These are phyloP conservation scores for Candida tetrigidarum DNA, from an alignment of 1,139 yeast genomes.

Conservation along the genomic window DNA sequence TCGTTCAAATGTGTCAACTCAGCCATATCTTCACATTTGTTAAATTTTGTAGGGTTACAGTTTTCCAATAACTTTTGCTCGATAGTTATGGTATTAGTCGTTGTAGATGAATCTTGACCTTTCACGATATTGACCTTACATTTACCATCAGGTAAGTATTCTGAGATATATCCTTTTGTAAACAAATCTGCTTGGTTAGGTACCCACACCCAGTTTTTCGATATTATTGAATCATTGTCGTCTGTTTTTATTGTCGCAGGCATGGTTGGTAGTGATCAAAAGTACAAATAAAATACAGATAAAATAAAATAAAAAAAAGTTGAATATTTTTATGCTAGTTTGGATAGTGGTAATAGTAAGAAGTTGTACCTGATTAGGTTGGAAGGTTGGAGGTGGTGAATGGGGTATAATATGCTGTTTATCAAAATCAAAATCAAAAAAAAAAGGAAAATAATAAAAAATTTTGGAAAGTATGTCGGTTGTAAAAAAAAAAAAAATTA, in stretches of 20 bases:
- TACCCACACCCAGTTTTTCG: constrained; percentile 22
- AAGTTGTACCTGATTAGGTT: too few relatives aligned
- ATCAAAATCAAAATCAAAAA: too few relatives aligned
- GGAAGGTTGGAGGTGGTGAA: too few relatives aligned
- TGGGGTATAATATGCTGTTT: too few relatives aligned
- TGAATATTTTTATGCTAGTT: too few relatives aligned
- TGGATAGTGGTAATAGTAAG: too few relatives aligned
- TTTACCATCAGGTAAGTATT: constrained; percentile 52
- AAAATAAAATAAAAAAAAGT: background rate
- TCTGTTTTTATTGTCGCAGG: background rate
- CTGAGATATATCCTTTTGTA: constrained; percentile 68
- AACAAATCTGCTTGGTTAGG: constrained; percentile 71
- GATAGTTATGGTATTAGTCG: constrained; percentile 30
- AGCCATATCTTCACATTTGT: constrained; percentile 94
- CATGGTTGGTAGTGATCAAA: background rate
- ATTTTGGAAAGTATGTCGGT: background rate
- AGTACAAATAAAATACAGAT: background rate
- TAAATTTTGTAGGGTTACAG: constrained; percentile 90
- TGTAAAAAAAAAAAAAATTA: background rate
- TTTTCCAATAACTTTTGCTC: constrained; percentile 57
- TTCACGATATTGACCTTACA: constrained; percentile 57
- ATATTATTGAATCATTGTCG: constrained; percentile 13
- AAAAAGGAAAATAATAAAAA: too few relatives aligned
- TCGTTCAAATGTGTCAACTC: constrained; percentile 93
- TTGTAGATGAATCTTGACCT: constrained; percentile 31